These are phyloP conservation scores for Euphorbia lathyris DNA, from an alignment of 345 rosid species.

Conservation along the genomic window DNA sequence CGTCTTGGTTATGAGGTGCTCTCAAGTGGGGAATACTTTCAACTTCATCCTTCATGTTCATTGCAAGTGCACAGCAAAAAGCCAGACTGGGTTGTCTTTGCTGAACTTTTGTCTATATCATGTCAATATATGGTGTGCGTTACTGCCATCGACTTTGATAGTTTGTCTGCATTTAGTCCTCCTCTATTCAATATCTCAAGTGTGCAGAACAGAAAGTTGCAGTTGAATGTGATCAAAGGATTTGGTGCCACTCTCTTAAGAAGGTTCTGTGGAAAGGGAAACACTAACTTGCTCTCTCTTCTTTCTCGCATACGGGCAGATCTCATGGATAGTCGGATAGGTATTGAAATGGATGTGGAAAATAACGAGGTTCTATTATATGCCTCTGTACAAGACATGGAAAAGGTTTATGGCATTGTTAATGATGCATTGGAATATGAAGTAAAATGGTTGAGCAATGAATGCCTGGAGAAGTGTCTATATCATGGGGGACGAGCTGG, in stretches of 20 bases:
- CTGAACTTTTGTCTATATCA: conserved; percentile 61
- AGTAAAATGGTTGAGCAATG: conserved; percentile 56
- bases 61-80: conserved; percentile 66
- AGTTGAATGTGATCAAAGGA: conserved; percentile 50
- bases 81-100: conserved; percentile 88
- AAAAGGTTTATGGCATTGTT: conserved; percentile 49
- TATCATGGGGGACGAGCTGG: conserved; percentile 49
- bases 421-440: conserved; percentile 54
- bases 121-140: conserved; percentile 81
- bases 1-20: conserved; percentile 88
- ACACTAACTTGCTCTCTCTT: conserved; percentile 49
- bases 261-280: conserved; percentile 73
- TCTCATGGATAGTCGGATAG: conserved; percentile 59
- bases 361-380: conserved; percentile 63
- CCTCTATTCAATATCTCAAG: conserved; percentile 57
- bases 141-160: conserved; percentile 71
- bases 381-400: conserved; percentile 51
- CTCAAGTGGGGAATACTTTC: conserved; percentile 64
- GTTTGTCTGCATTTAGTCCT: conserved; percentile 52
- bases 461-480: conserved; percentile 66
- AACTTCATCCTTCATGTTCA: conserved; percentile 84
- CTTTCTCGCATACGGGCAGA: conserved; percentile 46
- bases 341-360: conserved; percentile 53
- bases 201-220: conserved; percentile 57
- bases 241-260: conserved; percentile 55